phyloP scores from a whole-genome alignment of 208 protist genomes.

The Lotmaria passim region DNA sequence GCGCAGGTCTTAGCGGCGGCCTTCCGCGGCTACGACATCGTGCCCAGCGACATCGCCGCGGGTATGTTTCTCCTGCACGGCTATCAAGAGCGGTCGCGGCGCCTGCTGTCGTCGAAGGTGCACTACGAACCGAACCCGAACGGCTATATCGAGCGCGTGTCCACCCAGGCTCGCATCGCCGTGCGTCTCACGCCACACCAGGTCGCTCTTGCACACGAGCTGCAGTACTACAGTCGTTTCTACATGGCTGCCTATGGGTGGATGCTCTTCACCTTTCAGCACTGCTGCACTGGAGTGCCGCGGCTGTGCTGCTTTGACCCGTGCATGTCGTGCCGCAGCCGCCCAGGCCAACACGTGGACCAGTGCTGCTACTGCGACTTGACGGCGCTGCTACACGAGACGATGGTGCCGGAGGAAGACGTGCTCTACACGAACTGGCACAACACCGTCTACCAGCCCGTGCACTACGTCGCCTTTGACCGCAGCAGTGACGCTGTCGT shows the following conservation, averaged over 20 bases:
- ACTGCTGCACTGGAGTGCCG: constrained; percentile 60
- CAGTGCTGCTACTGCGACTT: constrained; percentile 70
- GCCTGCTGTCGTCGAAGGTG: constrained; percentile 32
- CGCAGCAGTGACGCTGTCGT: constrained; percentile 57
- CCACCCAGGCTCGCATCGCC: constrained; percentile 57
- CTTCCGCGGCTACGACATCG: constrained; percentile 87
- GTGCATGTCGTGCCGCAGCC: constrained; percentile 67
- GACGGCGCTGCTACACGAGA: constrained; percentile 65
- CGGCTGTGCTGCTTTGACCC: constrained; percentile 70
- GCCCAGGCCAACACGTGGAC: constrained; percentile 47
- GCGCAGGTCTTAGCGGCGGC: constrained; percentile 67
- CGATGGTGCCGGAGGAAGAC: constrained; percentile 59
- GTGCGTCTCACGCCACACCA: constrained; percentile 44
- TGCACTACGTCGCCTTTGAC: constrained; percentile 83
- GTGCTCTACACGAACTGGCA: constrained; percentile 74
- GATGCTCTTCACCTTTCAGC: constrained; percentile 70
- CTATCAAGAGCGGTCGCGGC: constrained; percentile 54
- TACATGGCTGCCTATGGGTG: constrained; percentile 84
- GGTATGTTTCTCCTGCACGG: constrained; percentile 84
- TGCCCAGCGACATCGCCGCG: constrained; percentile 83
- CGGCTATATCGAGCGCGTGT: constrained; percentile 46
- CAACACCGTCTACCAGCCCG: constrained; percentile 73
- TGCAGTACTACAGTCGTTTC: constrained; percentile 73
- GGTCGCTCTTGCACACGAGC: constrained; percentile 38
- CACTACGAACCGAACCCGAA: constrained; percentile 39